Evolutionary conservation across 2,329 filamentous ascomycete species (phyloP), one percentile per base, ranked within the genome.

Genomic region (Cladosporium sp.): DNA sequence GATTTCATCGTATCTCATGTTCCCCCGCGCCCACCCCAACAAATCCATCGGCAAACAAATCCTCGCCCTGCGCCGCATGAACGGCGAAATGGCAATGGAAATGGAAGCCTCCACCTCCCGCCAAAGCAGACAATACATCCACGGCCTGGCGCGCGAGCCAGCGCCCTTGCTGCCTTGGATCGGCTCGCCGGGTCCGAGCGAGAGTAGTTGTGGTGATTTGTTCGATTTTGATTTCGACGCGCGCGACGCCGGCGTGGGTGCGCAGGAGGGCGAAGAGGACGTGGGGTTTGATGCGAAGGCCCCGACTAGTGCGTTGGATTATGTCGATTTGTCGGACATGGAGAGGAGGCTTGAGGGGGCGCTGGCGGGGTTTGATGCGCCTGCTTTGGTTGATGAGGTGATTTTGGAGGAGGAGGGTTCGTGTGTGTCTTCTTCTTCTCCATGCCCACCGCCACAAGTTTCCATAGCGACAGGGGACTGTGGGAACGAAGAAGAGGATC

Each of bases 1-100:
- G n/a, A n/a, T n/a, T 95, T 95, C 62, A 98, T 93, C 1, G 93
- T 98, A 69, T 98, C 93, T 93, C 93, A 98, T 7, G 98, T 93
- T 68, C 22, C 70, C 70, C 0, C 66, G 69, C 39, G 50, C 54
- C 2, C 61, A 60, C 7, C 67, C 70, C 2, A 62, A 66, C 1
- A 64, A 64, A 47, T 64, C 65, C 11, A 57, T 73, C 4, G 64
- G 69, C 12, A 62, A 64, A 27, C 69, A 67, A 7, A 68, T 72
- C 36, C 62, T 62, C 52, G 66, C 65, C 15, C 60, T 74, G 3
- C 60, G 72, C 5, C 63, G 70, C 16, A 72, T 72, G 70, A 73
- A 74, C 55, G 69, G 66, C 20, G 70, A 72, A 46, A 63, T 66
- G 12, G n/a, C n/a, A n/a, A n/a, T n/a, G 29, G 69, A 72, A 47